A percentile compares a stretch with the other conserved stretches of the same genome.
phyloP scores from a whole-genome alignment of 768 basidiomycete species.

The Agrocybe praecox region DNA sequence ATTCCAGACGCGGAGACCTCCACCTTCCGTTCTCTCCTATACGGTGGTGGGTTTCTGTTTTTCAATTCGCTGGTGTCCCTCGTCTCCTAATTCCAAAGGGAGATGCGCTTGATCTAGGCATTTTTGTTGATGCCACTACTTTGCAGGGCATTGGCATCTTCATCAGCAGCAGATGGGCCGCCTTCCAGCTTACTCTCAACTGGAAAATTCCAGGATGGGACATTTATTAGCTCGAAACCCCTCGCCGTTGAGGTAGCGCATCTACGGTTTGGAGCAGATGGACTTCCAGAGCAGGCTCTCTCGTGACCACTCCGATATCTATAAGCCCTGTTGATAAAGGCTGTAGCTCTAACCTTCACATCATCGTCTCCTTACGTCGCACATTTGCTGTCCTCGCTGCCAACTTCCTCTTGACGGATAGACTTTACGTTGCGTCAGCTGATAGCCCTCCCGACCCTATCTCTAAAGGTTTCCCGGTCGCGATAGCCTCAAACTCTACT shows the following conservation, averaged over 20 bases:
- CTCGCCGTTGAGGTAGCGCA: conserved; percentile 22
- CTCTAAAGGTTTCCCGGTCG: conserved; percentile 5
- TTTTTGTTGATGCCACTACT: conserved; percentile 16
- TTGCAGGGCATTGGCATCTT: conserved; percentile 14
- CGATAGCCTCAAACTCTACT: not conserved
- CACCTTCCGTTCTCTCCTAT: not conserved
- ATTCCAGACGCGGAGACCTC: not conserved
- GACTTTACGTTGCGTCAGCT: conserved; percentile 23
- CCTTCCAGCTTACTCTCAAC: not conserved
- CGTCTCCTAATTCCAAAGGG: not conserved
- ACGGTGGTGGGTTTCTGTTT: not conserved
- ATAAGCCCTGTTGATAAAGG: conserved; percentile 34
- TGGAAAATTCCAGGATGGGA: conserved; percentile 22
- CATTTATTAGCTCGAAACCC: conserved; percentile 27
- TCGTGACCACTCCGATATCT: conserved; percentile 31
- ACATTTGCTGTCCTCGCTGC: conserved; percentile 3
- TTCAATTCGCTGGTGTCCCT: not conserved
- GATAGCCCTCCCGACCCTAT: conserved; percentile 27
- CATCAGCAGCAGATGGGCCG: conserved; percentile 3
- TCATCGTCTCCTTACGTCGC: conserved; percentile 28
- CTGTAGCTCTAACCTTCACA: conserved; percentile 27
- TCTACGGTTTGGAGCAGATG: conserved; percentile 17
- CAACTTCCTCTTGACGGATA: conserved; percentile 3
- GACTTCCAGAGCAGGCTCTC: conserved; percentile 15
- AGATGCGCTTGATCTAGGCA: not conserved